Evolutionary conservation across 2,329 filamentous ascomycete genomes (phyloP), one percentile per base, ranked within the genome.

Genomic region (Pestalotiopsis sp.): DNA sequence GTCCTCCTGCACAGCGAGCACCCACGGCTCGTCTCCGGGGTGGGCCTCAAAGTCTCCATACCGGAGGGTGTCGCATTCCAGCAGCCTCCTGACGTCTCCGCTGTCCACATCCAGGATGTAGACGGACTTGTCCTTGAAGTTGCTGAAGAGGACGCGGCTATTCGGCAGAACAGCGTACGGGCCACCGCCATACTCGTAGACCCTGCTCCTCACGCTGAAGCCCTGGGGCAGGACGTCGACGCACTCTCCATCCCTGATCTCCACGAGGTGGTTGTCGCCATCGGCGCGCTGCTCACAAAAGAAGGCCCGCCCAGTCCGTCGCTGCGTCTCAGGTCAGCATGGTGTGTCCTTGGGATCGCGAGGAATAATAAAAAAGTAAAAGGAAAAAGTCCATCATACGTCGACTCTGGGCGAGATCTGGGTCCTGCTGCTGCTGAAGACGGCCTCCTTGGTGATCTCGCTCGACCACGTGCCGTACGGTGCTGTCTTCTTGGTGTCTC

Each of bases 121-220:
- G 17, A 87, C 78, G 0, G 81, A 80, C 62, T 81, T 78, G 31
- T 82, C 81, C 14, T 76, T 73, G 27, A 76, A 75, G 67, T 86
- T 82, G 12, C 82, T 81, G 70, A 88, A 86, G 52, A 87, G 77
- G 63, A 88, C 77, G 13, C 77, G 74, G 3, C 80, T 81, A 65
- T 83, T 78, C 0, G 73, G 73, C 1, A 82, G 71, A 5, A 84
- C 73, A 2, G 79, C 80, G 63, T 83, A 83, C 0, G 84, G 77
- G 3, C 81, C 81, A 12, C 85, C 86, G 1, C 86, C 86, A 65
- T 88, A 87, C 70, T 86, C 86, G 69, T 88, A 86, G 17, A 88
- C 82, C 1, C 75, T 79, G 31, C 83, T 85, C 59, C 78, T 75
- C 4, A 81, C 84, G 69, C 80, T 84, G 71, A 83, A 83, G 0